Conservation (phyloP, 108 stramenopile species). For the Schizochytrium sp. region DNA sequence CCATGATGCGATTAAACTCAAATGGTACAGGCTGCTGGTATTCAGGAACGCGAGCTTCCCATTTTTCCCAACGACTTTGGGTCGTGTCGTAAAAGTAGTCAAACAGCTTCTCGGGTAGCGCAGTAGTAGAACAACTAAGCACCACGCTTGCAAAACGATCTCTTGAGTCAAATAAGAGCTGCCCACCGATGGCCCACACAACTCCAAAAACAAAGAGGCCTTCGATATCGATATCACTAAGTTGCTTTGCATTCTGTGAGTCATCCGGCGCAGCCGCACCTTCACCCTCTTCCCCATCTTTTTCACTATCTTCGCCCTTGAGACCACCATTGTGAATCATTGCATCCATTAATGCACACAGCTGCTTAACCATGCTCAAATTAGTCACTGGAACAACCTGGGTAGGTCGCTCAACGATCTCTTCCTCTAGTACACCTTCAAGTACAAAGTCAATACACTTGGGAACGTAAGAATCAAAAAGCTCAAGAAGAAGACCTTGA, state of each 20-base stretch:
- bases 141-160: conserved; percentile 75
- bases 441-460: conserved; percentile 78
- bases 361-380: conserved; percentile 80
- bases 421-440: conserved; percentile 76
- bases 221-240: conserved; percentile 63
- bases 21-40: conserved; percentile 80
- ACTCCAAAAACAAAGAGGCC: conserved; percentile 74
- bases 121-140: conserved; percentile 65
- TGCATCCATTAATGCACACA: conserved; percentile 76
- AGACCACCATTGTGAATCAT: conserved; percentile 65
- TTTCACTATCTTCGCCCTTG: not conserved
- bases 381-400: conserved; percentile 78
- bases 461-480: conserved; percentile 78
- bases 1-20: conserved; percentile 77
- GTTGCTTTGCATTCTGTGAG: not conserved
- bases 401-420: conserved; percentile 72
- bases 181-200: conserved; percentile 78
- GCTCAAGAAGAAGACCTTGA: conserved; percentile 67
- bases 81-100: conserved; percentile 71
- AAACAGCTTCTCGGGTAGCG: conserved; percentile 72
- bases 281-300: conserved; percentile 26
- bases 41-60: conserved; percentile 72
- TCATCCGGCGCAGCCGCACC: not conserved
- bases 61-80: conserved; percentile 75
- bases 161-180: conserved; percentile 68